Evolutionary conservation across 345 rosid genomes (phyloP).

Genomic region (Nasturtium officinale): DNA sequence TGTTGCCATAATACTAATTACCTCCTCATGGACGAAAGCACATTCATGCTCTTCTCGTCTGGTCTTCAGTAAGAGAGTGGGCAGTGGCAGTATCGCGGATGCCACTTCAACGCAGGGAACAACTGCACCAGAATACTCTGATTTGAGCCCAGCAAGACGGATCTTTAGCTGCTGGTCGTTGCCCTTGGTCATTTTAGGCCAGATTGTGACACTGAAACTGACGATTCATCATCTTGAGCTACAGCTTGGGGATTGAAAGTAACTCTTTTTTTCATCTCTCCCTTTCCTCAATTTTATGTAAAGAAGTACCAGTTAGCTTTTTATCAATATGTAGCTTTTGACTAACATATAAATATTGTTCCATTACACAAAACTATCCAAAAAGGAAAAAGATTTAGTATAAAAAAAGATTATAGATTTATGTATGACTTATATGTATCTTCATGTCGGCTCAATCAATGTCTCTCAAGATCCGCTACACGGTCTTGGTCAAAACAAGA

Average conservation of each 20-base stretch:
- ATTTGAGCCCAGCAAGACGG: conserved; percentile 51
- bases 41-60: conserved; percentile 10
- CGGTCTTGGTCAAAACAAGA: conserved; percentile 43
- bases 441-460: conserved; percentile 38
- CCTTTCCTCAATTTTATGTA: too few relatives aligned
- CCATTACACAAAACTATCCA: conserved; percentile 6
- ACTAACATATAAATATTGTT: conserved; percentile 7
- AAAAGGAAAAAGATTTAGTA: background rate
- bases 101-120: conserved; percentile 48
- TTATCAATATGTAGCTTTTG: conserved; percentile 28
- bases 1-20: background rate
- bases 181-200: conserved; percentile 17
- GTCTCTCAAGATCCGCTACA: conserved; percentile 52
- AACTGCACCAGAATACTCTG: conserved; percentile 49
- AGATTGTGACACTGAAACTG: too few relatives aligned
- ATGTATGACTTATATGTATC: conserved; percentile 27
- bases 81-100: conserved; percentile 48
- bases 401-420: conserved; percentile 14
- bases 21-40: background rate
- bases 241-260: too few relatives aligned
- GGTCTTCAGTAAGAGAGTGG: conserved; percentile 53
- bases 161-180: conserved; percentile 41
- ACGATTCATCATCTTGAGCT: too few relatives aligned
- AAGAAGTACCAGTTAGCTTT: too few relatives aligned
- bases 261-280: too few relatives aligned